A percentile compares a stretch with the other conserved stretches of the same genome.
phyloP scores from a whole-genome alignment of 2,329 filamentous ascomycete species.

The Aplosporella prunicola region DNA sequence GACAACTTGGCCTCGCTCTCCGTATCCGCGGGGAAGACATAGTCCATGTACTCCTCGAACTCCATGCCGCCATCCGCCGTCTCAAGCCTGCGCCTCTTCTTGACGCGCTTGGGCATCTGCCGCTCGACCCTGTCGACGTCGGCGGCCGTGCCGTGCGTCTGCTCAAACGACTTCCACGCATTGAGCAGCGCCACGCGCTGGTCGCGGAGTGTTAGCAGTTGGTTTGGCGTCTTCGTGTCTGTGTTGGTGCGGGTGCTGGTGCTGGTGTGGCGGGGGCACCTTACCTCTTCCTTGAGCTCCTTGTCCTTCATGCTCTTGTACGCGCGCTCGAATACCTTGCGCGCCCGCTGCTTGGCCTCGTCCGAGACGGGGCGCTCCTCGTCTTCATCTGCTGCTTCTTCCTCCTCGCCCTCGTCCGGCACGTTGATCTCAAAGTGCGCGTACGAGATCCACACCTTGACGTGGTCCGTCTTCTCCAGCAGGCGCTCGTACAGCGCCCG shows the following conservation, averaged over 20 bases:
- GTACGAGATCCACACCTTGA: slow-evolving; percentile 98
- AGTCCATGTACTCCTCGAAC: slow-evolving; percentile 96
- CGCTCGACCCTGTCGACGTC: slow-evolving; percentile 77
- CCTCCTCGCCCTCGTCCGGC: slow-evolving; percentile 61
- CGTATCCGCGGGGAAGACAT: slow-evolving; percentile 93
- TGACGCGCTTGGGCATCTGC: slow-evolving; percentile 88
- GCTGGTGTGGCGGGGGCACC: slow-evolving; percentile 11
- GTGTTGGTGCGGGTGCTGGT: too few species aligned
- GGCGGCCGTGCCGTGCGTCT: slow-evolving; percentile 64
- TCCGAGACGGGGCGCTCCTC: slow-evolving; percentile 60
- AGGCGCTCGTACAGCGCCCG: slow-evolving; percentile 80
- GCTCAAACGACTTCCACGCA: slow-evolving; percentile 88
- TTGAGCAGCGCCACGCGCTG: slow-evolving; percentile 79
- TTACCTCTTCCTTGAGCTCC: slow-evolving; percentile 77
- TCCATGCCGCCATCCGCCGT: slow-evolving; percentile 54
- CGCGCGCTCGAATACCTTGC: slow-evolving; percentile 75
- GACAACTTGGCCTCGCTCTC: slow-evolving; percentile 74
- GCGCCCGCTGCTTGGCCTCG: slow-evolving; percentile 71
- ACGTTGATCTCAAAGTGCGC: slow-evolving; percentile 98
- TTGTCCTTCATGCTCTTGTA: slow-evolving; percentile 80
- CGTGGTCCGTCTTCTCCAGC: slow-evolving; percentile 89
- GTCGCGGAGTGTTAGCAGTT: slow-evolving; percentile 24
- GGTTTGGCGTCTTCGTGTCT: too few species aligned
- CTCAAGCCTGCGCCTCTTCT: slow-evolving; percentile 84
- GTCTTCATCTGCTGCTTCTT: slow-evolving; percentile 47